phyloP scores from a whole-genome alignment of 805 yeast species.

The Metschnikowia borealis region DNA sequence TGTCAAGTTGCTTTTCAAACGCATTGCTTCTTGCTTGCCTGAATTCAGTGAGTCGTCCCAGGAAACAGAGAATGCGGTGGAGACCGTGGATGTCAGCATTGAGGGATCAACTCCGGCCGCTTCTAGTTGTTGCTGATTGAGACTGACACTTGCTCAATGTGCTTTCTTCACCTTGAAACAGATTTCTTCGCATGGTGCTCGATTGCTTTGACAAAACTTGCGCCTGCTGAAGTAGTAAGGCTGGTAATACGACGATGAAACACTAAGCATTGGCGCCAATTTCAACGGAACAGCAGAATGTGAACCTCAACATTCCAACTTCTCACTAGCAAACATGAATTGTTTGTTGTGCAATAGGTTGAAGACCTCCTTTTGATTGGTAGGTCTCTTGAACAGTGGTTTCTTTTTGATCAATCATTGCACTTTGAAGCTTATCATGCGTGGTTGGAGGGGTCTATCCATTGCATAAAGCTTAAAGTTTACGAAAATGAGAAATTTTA shows the following conservation, averaged over 20 bases:
- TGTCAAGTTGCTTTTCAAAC: slow-evolving; percentile 83
- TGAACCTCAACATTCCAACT: too few relatives aligned
- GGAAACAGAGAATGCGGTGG: slow-evolving; percentile 23
- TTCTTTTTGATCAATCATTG: neutral
- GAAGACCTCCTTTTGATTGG: neutral
- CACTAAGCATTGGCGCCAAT: neutral
- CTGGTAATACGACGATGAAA: neutral
- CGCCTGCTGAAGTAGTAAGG: neutral
- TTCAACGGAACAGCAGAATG: neutral
- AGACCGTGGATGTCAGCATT: slow-evolving; percentile 37
- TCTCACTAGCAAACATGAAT: too few relatives aligned
- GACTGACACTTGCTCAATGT: neutral
- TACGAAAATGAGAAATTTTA: neutral
- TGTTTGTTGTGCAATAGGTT: neutral
- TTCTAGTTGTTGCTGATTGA: slow-evolving; percentile 12
- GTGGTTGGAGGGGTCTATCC: neutral
- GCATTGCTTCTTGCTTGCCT: slow-evolving; percentile 86
- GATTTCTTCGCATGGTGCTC: neutral
- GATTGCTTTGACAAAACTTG: neutral
- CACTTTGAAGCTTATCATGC: neutral
- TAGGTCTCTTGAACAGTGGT: too few relatives aligned
- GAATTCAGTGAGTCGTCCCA: slow-evolving; percentile 46
- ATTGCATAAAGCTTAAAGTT: neutral
- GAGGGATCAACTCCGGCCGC: slow-evolving; percentile 20
- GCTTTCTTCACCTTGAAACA: too few relatives aligned